Evolutionary conservation across 805 yeast species (phyloP).

Genomic region (Isabelozyma heimii): DNA sequence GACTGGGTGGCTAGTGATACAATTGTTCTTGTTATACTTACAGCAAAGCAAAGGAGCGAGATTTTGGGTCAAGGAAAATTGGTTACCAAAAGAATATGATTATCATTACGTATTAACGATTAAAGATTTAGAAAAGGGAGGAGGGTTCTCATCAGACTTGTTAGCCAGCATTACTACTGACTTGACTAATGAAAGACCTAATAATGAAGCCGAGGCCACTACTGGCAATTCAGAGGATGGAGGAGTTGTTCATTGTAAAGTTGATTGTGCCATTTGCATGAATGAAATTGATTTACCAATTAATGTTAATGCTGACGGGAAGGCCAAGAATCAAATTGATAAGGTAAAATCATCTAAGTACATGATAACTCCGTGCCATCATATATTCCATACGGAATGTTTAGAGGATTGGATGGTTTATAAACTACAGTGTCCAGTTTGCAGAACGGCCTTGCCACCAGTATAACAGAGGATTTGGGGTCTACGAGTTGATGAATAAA

Average conservation of each 20-base stretch:
- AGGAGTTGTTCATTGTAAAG: slow-evolving; percentile 39
- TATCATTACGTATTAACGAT: slow-evolving; percentile 69
- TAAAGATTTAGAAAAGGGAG: slow-evolving; percentile 52
- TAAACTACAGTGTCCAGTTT: slow-evolving; percentile 90
- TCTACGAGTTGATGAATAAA: not conserved
- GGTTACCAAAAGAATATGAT: slow-evolving; percentile 79
- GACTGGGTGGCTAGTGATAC: slow-evolving; percentile 56
- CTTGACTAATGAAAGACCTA: slow-evolving; percentile 8
- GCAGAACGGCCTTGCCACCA: slow-evolving; percentile 84
- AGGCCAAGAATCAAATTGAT: slow-evolving; percentile 7
- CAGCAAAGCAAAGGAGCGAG: slow-evolving; percentile 77
- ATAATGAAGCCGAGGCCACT: slow-evolving; percentile 17
- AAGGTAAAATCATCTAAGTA: slow-evolving; percentile 40
- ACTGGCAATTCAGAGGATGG: slow-evolving; percentile 9
- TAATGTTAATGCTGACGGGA: slow-evolving; percentile 8
- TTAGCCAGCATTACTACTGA: slow-evolving; percentile 30
- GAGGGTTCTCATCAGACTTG: slow-evolving; percentile 55
- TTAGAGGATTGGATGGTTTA: slow-evolving; percentile 91
- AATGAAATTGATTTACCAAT: slow-evolving; percentile 63
- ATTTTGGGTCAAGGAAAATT: slow-evolving; percentile 73
- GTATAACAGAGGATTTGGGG: slow-evolving; percentile 30
- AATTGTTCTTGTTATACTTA: slow-evolving; percentile 53
- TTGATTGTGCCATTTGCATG: slow-evolving; percentile 93
- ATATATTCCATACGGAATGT: slow-evolving; percentile 87
- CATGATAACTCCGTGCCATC: slow-evolving; percentile 90